A percentile compares a stretch with the other conserved stretches of the same genome.
phyloP scores from a whole-genome alignment of 306 rosid genomes.

The Oemleria cerasiformis region DNA sequence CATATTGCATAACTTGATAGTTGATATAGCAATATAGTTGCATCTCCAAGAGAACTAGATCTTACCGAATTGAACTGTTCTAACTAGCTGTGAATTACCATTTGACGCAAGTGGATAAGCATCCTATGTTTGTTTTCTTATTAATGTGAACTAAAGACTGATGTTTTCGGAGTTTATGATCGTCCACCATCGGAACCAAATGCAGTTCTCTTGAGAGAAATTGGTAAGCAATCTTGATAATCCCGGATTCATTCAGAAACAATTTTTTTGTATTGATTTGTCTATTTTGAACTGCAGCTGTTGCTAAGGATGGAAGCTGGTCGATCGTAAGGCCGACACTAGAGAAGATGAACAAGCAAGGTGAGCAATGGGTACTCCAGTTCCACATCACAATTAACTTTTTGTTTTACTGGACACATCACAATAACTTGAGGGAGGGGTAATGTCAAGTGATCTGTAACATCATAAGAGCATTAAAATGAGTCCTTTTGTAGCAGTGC shows the following conservation, averaged over 20 bases:
- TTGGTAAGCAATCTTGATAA: conserved; percentile 46
- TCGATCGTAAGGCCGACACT: conserved; percentile 65
- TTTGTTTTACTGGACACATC: no score
- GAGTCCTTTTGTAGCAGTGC: background rate
- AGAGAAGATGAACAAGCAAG: conserved; percentile 44
- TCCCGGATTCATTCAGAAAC: background rate
- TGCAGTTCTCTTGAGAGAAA: conserved; percentile 78
- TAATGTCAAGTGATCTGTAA: no score
- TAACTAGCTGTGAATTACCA: background rate
- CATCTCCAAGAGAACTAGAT: background rate
- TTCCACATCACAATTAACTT: conserved; percentile 4
- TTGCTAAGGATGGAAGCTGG: conserved; percentile 75
- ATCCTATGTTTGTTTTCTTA: conserved; percentile 37
- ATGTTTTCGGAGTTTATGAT: conserved; percentile 86
- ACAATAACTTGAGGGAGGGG: background rate
- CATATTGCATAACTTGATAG: conserved; percentile 8
- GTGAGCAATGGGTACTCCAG: conserved; percentile 14
- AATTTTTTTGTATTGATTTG: background rate
- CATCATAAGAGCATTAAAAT: no score
- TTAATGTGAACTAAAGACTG: conserved; percentile 58
- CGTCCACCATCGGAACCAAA: conserved; percentile 71
- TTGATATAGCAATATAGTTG: background rate
- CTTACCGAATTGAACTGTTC: background rate
- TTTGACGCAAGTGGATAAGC: conserved; percentile 13
- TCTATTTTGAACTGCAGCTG: conserved; percentile 44